Conservation (phyloP, 179 eudicot species). For the Sideroxylon spinosum region DNA sequence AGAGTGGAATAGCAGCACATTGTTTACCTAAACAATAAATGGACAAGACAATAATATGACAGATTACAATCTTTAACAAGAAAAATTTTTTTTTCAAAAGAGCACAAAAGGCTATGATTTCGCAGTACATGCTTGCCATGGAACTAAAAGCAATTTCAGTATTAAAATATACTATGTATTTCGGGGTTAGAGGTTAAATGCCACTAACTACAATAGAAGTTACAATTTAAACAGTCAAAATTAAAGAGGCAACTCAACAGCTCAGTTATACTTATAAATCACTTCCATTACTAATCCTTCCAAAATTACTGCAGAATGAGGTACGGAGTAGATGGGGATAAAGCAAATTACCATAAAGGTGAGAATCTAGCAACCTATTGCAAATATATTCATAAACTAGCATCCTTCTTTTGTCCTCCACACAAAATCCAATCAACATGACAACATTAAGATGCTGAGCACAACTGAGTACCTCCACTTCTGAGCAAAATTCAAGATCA, state of each 20-base stretch:
- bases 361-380: conserved; percentile 73
- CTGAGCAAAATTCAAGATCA: conserved; percentile 71
- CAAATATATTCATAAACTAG: conserved; percentile 78
- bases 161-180: too few relatives aligned
- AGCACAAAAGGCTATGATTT: too few relatives aligned
- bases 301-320: background rate
- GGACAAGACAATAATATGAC: background rate
- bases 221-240: background rate
- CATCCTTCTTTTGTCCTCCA: conserved; percentile 61
- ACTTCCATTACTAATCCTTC: background rate
- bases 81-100: too few relatives aligned
- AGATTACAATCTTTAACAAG: background rate
- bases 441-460: conserved; percentile 93
- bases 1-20: conserved; percentile 4
- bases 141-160: too few relatives aligned
- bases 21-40: background rate
- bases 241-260: background rate
- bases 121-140: too few relatives aligned
- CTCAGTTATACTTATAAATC: background rate
- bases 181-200: too few relatives aligned
- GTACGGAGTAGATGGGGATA: background rate
- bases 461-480: conserved; percentile 79
- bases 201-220: background rate
- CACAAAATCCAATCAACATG: conserved; percentile 71
- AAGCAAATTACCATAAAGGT: conserved; percentile 61